Evolutionary conservation across 2,329 filamentous ascomycete genomes (phyloP).

Genomic region (Penicillium sp.): DNA sequence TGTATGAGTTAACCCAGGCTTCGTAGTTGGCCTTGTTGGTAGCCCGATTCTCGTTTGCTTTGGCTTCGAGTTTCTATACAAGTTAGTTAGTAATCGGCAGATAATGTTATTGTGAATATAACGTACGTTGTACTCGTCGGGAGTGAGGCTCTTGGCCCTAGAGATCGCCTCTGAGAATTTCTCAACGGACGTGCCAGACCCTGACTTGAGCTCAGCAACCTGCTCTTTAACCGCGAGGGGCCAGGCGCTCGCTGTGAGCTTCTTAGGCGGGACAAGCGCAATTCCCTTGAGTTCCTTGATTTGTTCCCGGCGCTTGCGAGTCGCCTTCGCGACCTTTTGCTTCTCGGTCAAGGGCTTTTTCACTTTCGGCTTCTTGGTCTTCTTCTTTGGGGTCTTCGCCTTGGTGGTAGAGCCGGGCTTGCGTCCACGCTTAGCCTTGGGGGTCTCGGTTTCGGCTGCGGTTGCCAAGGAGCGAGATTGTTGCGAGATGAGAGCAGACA

Average conservation of each 20-base stretch:
- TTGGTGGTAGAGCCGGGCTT: not conserved
- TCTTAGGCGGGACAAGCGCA: conserved; percentile 37
- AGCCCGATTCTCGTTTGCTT: conserved; percentile 48
- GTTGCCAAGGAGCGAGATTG: conserved; percentile 22
- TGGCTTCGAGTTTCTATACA: conserved; percentile 54
- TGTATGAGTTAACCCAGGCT: conserved; percentile 56
- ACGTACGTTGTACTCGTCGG: conserved; percentile 25
- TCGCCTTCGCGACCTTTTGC: conserved; percentile 30
- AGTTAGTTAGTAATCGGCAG: conserved; percentile 6
- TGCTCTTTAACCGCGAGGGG: conserved; percentile 24
- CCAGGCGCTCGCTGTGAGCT: conserved; percentile 26
- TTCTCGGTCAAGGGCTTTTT: conserved; percentile 32
- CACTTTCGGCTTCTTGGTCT: conserved; percentile 28
- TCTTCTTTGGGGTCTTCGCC: conserved; percentile 19
- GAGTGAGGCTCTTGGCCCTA: conserved; percentile 15
- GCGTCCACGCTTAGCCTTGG: not conserved
- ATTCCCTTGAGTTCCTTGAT: conserved; percentile 36
- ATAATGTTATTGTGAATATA: not conserved
- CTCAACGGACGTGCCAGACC: conserved; percentile 7
- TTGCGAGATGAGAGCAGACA: conserved; percentile 12
- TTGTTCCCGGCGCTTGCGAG: conserved; percentile 29
- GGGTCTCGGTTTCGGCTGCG: not conserved
- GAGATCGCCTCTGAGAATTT: conserved; percentile 19
- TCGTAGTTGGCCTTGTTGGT: conserved; percentile 47
- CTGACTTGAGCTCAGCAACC: conserved; percentile 9